A percentile compares a stretch with the other conserved stretches of the same genome.
phyloP scores from a whole-genome alignment of 208 protist genomes.

The Blastocrithidia nonstop region DNA sequence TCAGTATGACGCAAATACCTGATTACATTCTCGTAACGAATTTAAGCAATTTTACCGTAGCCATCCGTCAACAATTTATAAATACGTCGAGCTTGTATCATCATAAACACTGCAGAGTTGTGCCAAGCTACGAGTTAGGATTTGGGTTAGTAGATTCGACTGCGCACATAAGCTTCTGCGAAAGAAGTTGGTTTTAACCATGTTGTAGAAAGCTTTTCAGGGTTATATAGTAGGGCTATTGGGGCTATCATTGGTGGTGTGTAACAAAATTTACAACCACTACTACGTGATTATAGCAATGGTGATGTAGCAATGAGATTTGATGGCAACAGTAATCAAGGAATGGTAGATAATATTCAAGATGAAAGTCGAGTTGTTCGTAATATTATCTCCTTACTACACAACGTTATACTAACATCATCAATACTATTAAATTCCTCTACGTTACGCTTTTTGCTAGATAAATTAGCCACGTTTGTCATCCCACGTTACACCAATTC shows the following conservation, averaged over 20 bases:
- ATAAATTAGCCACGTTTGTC: slow-evolving; percentile 57
- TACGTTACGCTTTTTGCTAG: slow-evolving; percentile 69
- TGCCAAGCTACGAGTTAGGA: slow-evolving; percentile 59
- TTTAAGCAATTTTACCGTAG: slow-evolving; percentile 20
- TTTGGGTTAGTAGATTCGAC: slow-evolving; percentile 66
- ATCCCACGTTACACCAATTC: slow-evolving; percentile 54
- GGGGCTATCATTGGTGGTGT: slow-evolving; percentile 48
- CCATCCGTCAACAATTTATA: slow-evolving; percentile 18
- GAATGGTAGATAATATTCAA: slow-evolving; percentile 12
- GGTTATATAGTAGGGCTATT: slow-evolving; percentile 44
- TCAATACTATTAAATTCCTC: slow-evolving; percentile 24
- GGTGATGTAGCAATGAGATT: slow-evolving; percentile 11
- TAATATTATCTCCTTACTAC: slow-evolving; percentile 32
- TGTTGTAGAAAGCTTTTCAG: slow-evolving; percentile 57
- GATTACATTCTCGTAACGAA: slow-evolving; percentile 23
- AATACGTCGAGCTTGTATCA: slow-evolving; percentile 59
- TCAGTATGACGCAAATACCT: slow-evolving; percentile 70
- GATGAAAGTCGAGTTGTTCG: slow-evolving; percentile 53
- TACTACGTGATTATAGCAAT: slow-evolving; percentile 57
- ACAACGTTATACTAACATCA: slow-evolving; percentile 55
- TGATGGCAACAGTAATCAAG: not conserved
- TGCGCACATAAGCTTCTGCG: slow-evolving; percentile 34
- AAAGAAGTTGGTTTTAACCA: slow-evolving; percentile 60
- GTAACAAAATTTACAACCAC: slow-evolving; percentile 24
- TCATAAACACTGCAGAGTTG: slow-evolving; percentile 77